Base-by-base conservation (phyloP, 352 stramenopile species). In the Salisapilia sapeloensis region DNA sequence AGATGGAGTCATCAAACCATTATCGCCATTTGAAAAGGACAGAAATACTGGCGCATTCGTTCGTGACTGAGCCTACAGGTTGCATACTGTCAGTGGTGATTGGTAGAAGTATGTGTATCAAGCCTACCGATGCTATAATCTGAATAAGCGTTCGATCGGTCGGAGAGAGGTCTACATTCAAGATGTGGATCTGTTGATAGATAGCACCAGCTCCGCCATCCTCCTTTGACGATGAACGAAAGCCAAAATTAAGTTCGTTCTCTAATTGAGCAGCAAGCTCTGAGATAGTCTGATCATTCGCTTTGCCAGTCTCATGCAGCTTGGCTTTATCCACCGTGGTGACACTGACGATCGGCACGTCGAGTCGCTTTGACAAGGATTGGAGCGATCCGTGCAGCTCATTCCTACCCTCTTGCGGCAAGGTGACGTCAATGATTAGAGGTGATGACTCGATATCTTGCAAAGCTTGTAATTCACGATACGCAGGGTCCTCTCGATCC, bases 401-500 rank as follows among this genome's bases (percentile, higher is more conserved):
- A 17, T 78, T 57, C 2, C 64, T 57, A n/a, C 57, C 60, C 44
- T 84, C 64, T 9, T 36, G 30, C 6, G 50, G 45, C 9, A 64
- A 33, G 4, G 69, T 62, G 18, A 78, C 49, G 35, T 81, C 64
- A 10, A 84, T 42, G 8, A 84, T 29, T 19, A 79, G 25, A 7
- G 44, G 21, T 14, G 41, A 50, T 4, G 14, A 18, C 21, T 38
- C 14, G 2, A n/a, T 11, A 17, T 30, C 10, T 2, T 41, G 21
- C 12, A 84, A 28, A 10, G 25, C 34, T 20, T 84, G 50, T 1
- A 84, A 35, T 35, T 87, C 72, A 23, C 65, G 53, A 33, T 78
- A 81, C n/a, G 66, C 58, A 42, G 82, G 61, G 49, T 80, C 63
- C 19, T 83, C 65, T n/a, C 66, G 72, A 21, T 71, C 48, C 20